Percentiles rank a stretch among this genome's conserved stretches.
Evolutionary conservation across 1,139 yeast species (phyloP).

Genomic region (Scheffersomyces insectosa): DNA sequence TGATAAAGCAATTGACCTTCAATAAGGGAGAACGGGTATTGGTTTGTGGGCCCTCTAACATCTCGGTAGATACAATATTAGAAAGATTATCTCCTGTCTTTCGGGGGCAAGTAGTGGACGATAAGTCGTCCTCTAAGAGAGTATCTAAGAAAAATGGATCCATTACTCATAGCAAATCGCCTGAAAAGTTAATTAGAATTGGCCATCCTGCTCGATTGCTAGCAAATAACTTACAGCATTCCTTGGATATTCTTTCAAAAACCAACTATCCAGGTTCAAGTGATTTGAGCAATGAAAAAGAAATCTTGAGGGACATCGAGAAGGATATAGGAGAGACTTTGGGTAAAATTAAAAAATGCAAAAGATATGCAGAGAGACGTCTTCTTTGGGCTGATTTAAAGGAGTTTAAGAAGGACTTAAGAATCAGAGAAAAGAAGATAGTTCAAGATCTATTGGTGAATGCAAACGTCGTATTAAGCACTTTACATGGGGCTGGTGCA

Average conservation of each 20-base stretch:
- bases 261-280: conserved; percentile 23
- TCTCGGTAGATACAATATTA: conserved; percentile 89
- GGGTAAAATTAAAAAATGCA: conserved; percentile 61
- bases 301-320: conserved; percentile 66
- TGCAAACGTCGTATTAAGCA: conserved; percentile 73
- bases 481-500: conserved; percentile 87
- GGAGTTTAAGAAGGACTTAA: conserved; percentile 66
- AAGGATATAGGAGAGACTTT: conserved; percentile 67
- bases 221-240: conserved; percentile 63
- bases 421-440: conserved; percentile 64
- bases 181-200: conserved; percentile 66
- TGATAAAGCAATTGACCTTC: conserved; percentile 69
- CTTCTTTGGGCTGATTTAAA: conserved; percentile 71
- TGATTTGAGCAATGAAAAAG: conserved; percentile 52
- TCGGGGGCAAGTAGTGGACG: conserved; percentile 8
- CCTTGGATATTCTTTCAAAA: conserved; percentile 73
- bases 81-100: conserved; percentile 64
- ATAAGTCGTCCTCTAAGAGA: conserved; percentile 13
- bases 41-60: conserved; percentile 94
- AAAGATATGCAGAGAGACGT: conserved; percentile 62
- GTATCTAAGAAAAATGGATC: conserved; percentile 5
- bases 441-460: conserved; percentile 57
- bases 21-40: conserved; percentile 63
- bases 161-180: conserved; percentile 16
- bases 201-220: conserved; percentile 93